A percentile compares a stretch with the other conserved stretches of the same genome.
These are phyloP conservation scores for Fusarium multiceps DNA, from an alignment of 2,329 filamentous ascomycete species.

Conservation along the genomic window DNA sequence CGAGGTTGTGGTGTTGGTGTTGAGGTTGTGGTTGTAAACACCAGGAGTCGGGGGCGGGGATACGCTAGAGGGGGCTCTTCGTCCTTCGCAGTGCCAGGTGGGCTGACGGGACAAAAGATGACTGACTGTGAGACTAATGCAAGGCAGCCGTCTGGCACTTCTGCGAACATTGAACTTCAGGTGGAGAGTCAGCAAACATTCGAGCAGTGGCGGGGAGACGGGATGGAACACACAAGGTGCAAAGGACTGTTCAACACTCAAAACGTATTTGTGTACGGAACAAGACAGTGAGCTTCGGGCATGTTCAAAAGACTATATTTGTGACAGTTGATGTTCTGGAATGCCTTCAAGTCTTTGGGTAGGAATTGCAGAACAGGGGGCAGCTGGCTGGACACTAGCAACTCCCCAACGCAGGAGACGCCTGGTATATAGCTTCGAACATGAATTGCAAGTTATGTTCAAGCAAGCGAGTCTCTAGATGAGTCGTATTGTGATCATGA, in stretches of 20 bases:
- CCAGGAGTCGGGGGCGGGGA: neutral
- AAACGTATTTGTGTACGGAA: neutral
- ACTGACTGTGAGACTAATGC: fast-evolving
- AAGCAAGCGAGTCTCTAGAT: neutral
- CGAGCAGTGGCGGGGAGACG: neutral
- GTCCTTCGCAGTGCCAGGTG: neutral
- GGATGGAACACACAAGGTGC: fast-evolving
- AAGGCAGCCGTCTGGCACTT: neutral
- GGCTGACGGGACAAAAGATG: neutral
- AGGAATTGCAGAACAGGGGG: neutral
- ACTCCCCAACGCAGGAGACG: neutral
- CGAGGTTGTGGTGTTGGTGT: neutral
- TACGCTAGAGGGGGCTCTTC: neutral
- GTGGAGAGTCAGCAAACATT: neutral
- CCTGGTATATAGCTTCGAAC: neutral
- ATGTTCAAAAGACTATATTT: neutral
- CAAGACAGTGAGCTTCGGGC: neutral
- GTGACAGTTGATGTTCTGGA: neutral
- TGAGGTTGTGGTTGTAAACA: neutral
- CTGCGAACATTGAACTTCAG: neutral
- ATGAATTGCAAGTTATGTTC: fast-evolving
- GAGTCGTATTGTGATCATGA: neutral
- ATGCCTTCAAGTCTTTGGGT: neutral
- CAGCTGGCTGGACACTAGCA: neutral
- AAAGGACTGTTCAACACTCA: neutral